Percentiles rank a stretch among this genome's conserved stretches.
Conservation (phyloP, 108 stramenopile genomes). For the Aurantiochytrium sp. region DNA sequence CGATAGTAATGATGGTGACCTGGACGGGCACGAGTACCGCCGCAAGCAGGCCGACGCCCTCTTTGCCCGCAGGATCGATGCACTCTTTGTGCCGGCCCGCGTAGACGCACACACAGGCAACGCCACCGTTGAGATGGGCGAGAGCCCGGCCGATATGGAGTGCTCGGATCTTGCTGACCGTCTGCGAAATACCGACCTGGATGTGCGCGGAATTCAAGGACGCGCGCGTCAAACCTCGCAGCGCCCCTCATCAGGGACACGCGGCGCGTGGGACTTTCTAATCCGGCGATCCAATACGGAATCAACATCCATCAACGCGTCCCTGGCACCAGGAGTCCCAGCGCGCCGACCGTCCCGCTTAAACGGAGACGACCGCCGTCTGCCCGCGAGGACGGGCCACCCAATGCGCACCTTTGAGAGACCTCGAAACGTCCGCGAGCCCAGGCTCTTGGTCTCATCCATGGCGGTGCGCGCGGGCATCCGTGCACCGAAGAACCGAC, state of each 20-base stretch:
- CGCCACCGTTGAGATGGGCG: no score
- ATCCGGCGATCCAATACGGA: no score
- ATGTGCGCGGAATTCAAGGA: not conserved
- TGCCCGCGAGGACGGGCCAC: no score
- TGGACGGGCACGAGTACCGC: not conserved
- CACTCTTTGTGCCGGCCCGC: not conserved
- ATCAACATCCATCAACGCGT: no score
- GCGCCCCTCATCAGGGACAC: not conserved
- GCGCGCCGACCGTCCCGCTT: no score
- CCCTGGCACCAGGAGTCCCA: no score
- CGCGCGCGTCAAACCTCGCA: not conserved
- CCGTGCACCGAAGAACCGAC: not conserved
- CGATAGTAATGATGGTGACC: not conserved
- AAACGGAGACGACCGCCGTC: no score
- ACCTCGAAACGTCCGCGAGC: no score
- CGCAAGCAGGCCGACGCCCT: not conserved
- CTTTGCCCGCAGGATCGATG: no score
- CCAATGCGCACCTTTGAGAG: no score
- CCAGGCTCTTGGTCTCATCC: no score
- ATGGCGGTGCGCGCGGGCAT: not conserved
- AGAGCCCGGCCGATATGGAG: not conserved
- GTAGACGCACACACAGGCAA: not conserved
- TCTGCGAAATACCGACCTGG: not conserved
- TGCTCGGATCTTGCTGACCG: not conserved
- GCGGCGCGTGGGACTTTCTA: no score